These are phyloP conservation scores for Kodamaea suecica DNA, from an alignment of 1,139 yeast genomes.

Conservation along the genomic window DNA sequence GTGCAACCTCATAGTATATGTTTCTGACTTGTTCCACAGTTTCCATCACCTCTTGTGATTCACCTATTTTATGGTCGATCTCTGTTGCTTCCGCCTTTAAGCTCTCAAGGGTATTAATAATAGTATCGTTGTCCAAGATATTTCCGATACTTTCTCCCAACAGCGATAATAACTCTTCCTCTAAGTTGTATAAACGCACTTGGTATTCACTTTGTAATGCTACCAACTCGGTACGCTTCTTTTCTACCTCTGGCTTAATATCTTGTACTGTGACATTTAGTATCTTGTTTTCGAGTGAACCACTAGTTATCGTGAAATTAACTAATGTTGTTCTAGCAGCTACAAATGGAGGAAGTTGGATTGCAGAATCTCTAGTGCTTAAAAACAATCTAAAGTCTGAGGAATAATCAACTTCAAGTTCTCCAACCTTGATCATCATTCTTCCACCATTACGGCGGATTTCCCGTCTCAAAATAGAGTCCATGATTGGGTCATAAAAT, in stretches of 20 bases:
- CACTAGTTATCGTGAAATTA: constrained; percentile 69
- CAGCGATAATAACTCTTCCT: constrained; percentile 56
- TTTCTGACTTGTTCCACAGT: constrained; percentile 49
- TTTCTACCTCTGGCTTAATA: constrained; percentile 67
- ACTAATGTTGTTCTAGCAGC: constrained; percentile 59
- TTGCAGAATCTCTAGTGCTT: constrained; percentile 57
- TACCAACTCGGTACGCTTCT: constrained; percentile 50
- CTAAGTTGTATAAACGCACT: constrained; percentile 53
- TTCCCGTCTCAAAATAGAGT: constrained; percentile 60
- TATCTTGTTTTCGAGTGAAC: constrained; percentile 62
- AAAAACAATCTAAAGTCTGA: constrained; percentile 59
- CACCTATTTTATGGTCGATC: constrained; percentile 51
- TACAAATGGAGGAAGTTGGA: constrained; percentile 51
- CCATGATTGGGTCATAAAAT: constrained; percentile 69
- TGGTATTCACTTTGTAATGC: constrained; percentile 60
- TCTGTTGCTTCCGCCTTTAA: constrained; percentile 62
- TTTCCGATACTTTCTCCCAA: constrained; percentile 59
- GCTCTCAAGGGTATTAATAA: constrained; percentile 58
- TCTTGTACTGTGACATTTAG: constrained; percentile 54
- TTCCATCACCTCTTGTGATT: constrained; percentile 52
- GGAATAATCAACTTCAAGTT: constrained; percentile 64
- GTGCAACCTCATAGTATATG: constrained; percentile 53
- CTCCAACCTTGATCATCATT: constrained; percentile 56
- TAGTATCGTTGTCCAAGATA: constrained; percentile 63
- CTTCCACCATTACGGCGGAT: constrained; percentile 70